Evolutionary conservation across 306 rosid genomes (phyloP), one percentile per base, ranked within the genome.

Genomic region (Cucurbita moschata): DNA sequence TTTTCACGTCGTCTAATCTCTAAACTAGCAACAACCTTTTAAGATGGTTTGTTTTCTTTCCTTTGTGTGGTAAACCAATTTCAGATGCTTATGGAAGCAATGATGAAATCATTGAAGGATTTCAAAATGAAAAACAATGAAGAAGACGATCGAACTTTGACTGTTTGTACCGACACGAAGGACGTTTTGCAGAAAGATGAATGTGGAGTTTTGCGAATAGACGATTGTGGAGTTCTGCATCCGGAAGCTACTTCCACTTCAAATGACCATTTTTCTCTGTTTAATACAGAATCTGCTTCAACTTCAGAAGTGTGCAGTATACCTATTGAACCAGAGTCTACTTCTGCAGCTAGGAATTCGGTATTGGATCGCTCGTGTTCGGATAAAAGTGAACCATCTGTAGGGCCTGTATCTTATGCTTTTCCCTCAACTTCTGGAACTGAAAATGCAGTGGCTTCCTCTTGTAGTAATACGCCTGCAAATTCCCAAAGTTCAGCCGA

Each of bases 51-150:
- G 21, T 15, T 75, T 50, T 23, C 37, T 47, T 18, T 30, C 44
- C 58, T 42, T 18, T 10, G 15, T 59, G 56, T 44, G 8, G 65
- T 60, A n/a, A 50, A 59, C 51, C 40, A 75, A 53, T 23, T 46
- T 74, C 84, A 91, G 99, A 95, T 88, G 92, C 77, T 88, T 64
- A 89, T 79, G 90, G 96, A 86, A 87, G 97, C 97, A 42, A 82
- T 95, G 76, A 38, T 82, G 11, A 78, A 83, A 82, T 90, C 98
- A 0, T 49, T 86, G 50, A 86, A 84, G 80, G 90, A 90, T 83
- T 13, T 87, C 75, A 86, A 91, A 74, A 77, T 39, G 82, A 81
- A 80, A 77, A 46, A 4, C 65, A 83, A 87, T 11, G 77, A 59
- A 73, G 73, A 67, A 18, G 92, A 85, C 47, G 83, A 85, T 51